Percentiles rank a stretch among this genome's conserved stretches.
phyloP scores from a whole-genome alignment of 208 protist genomes.

The Strigomonas culicis region DNA sequence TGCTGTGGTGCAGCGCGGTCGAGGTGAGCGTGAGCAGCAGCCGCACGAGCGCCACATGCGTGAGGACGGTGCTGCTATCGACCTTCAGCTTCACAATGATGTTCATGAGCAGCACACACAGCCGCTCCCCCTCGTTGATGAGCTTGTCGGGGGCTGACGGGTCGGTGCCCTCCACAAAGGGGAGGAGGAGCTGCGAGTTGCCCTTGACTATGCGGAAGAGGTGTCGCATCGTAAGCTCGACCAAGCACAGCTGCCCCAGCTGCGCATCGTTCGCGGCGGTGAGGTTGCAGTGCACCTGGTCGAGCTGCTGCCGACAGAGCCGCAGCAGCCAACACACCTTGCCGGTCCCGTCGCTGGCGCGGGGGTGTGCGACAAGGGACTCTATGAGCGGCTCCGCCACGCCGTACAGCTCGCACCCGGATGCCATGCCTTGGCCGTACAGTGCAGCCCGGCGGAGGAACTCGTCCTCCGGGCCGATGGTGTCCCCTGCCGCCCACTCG shows the following conservation, averaged over 20 bases:
- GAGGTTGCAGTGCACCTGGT: constrained; percentile 22
- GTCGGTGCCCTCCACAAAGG: constrained; percentile 22
- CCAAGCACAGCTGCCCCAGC: constrained; percentile 32
- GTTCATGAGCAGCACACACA: constrained; percentile 52
- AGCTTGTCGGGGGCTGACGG: neutral
- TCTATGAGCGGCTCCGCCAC: constrained; percentile 38
- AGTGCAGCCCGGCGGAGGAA: constrained; percentile 31
- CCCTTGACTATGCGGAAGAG: constrained; percentile 29
- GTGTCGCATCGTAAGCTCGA: constrained; percentile 65
- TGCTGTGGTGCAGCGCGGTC: constrained; percentile 71
- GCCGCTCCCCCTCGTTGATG: constrained; percentile 16
- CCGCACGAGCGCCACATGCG: constrained; percentile 44
- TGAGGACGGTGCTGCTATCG: constrained; percentile 26
- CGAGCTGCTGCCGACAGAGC: constrained; percentile 28
- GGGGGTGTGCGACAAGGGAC: constrained; percentile 18
- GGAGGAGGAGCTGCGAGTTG: constrained; percentile 28
- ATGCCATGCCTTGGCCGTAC: constrained; percentile 37
- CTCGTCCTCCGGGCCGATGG: constrained; percentile 27
- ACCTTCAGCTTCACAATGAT: constrained; percentile 39
- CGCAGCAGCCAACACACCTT: constrained; percentile 48
- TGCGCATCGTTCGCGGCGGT: constrained; percentile 19
- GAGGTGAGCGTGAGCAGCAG: constrained; percentile 77
- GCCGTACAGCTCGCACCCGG: constrained; percentile 41
- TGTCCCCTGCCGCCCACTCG: constrained; percentile 16
- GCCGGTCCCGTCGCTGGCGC: constrained; percentile 23